Conservation (phyloP, 441 rosid species). For the Isatis lusitanica region DNA sequence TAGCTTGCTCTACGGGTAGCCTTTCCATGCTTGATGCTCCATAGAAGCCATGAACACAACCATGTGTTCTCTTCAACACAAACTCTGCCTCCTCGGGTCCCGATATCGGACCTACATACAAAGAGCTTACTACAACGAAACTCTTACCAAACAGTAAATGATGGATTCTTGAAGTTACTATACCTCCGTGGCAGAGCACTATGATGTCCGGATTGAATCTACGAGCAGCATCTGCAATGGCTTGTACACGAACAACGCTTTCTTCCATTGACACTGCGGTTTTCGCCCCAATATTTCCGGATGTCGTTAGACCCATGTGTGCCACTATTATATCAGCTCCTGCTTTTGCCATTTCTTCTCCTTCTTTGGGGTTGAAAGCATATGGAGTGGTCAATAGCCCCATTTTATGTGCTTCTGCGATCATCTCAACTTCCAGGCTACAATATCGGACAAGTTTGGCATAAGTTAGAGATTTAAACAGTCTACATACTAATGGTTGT, state of each 20-base stretch:
- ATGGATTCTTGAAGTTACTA: neutral
- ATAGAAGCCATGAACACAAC: conserved; percentile 83
- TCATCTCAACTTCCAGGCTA: conserved; percentile 92
- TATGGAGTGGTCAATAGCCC: conserved; percentile 95
- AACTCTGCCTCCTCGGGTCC: conserved; percentile 80
- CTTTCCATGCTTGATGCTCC: conserved; percentile 99
- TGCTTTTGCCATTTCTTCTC: conserved; percentile 82
- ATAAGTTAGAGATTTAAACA: neutral
- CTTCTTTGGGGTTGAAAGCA: conserved; percentile 76
- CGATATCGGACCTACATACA: conserved; percentile 76
- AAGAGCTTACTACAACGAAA: neutral
- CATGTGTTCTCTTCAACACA: conserved; percentile 63
- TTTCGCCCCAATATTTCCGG: conserved; percentile 89
- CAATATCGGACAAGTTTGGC: conserved; percentile 10
- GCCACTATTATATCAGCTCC: conserved; percentile 96
- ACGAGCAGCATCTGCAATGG: conserved; percentile 83
- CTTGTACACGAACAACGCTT: conserved; percentile 75
- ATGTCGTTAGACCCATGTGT: conserved; percentile 92
- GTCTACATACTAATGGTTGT: neutral
- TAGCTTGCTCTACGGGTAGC: conserved; percentile 85
- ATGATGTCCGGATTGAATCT: conserved; percentile 59
- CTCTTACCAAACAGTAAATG: neutral
- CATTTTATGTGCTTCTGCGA: conserved; percentile 77
- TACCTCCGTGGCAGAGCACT: conserved; percentile 95
- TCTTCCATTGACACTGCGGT: conserved; percentile 78